Evolutionary conservation across 768 basidiomycete genomes (phyloP), one percentile per base, ranked within the genome.

Genomic region (Rubroboletus pulcherrimus): DNA sequence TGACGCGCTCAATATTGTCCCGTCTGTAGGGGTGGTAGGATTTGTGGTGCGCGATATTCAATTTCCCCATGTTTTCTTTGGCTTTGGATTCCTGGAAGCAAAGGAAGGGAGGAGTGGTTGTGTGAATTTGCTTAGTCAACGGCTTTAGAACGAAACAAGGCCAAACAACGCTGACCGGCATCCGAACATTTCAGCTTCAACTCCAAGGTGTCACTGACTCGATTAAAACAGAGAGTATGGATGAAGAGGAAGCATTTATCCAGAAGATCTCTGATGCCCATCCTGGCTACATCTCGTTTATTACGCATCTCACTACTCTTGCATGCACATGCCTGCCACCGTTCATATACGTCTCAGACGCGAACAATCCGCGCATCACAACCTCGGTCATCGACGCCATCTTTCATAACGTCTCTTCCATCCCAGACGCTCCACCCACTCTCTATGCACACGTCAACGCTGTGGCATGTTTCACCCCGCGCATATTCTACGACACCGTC

Each of bases 11-110:
- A 56, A 93, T 89, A 64, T 93, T 93, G 68, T 93, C 91, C 41
- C 85, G 72, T 38, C 91, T 75, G 66, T 93, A 93, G 0, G 91
- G 91, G 61, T 93, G 91, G 69, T 93, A 93, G 1, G 89, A 91
- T 67, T 93, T 93, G 77, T 92, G 91, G 69, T 93, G 91, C 12
- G 91, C 91, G 68, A 93, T 92, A 67, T 91, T 91, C 24, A 93
- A 79, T 65, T 60, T 59, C 29, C 59, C 59, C 58, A 55, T 59
- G 1, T 30, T 14, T 11, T 10, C 21, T 3, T 26, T 5, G 10
- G 31, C 21, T 2, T 26, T 7, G 10, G 31, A 11, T 21, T 26
- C 26, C 1, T 17, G 11, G 19, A n/a, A 37, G 24, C 2, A 44
- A 62, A 24, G 35, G 11, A 4, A 5, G 34, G 7, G 9, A 10